These are phyloP conservation scores for Jackrogersella multiformis DNA, from an alignment of 495 filamentous ascomycete genomes.

Conservation along the genomic window DNA sequence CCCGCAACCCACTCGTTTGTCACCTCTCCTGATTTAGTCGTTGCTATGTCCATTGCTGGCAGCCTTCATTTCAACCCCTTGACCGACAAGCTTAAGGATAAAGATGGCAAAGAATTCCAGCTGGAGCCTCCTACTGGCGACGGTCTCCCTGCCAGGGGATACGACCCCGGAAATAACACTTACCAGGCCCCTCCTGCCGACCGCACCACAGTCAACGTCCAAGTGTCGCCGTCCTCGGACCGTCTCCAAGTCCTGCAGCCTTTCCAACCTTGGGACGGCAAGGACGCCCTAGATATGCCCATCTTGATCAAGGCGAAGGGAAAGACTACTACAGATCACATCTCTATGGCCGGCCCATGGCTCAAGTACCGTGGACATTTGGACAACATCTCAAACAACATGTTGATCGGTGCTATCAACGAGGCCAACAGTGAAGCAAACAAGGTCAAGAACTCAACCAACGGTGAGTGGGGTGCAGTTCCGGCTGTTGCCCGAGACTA, in stretches of 20 bases:
- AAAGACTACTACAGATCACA: conserved; percentile 99
- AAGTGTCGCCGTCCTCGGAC: conserved; percentile 88
- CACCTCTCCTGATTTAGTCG: conserved; percentile 95
- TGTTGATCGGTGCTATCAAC: conserved; percentile 98
- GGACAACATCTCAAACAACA: conserved; percentile 99
- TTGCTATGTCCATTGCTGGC: conserved; percentile 90
- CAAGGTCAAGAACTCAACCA: conserved; percentile 94
- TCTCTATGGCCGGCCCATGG: conserved; percentile 99
- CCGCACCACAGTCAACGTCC: conserved; percentile 74
- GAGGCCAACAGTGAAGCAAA: conserved; percentile 95
- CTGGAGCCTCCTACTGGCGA: conserved; percentile 81
- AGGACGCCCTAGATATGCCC: conserved; percentile 86
- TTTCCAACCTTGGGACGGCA: conserved; percentile 91
- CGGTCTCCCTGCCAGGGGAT: conserved; percentile 82
- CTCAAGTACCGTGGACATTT: conserved; percentile 99
- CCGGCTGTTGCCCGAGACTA: conserved; percentile 97
- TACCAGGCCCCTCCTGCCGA: conserved; percentile 95
- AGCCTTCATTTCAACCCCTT: conserved; percentile 96
- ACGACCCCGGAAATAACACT: conserved; percentile 92
- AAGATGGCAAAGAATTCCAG: conserved; percentile 96
- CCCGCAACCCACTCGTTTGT: conserved; percentile 99
- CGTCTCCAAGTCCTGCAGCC: conserved; percentile 91
- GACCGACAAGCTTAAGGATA: conserved; percentile 92
- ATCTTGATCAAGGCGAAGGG: conserved; percentile 98
- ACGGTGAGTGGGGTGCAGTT: conserved; percentile 83